Base-by-base conservation (phyloP, 495 filamentous ascomycete species). In the Tuber brumale region DNA sequence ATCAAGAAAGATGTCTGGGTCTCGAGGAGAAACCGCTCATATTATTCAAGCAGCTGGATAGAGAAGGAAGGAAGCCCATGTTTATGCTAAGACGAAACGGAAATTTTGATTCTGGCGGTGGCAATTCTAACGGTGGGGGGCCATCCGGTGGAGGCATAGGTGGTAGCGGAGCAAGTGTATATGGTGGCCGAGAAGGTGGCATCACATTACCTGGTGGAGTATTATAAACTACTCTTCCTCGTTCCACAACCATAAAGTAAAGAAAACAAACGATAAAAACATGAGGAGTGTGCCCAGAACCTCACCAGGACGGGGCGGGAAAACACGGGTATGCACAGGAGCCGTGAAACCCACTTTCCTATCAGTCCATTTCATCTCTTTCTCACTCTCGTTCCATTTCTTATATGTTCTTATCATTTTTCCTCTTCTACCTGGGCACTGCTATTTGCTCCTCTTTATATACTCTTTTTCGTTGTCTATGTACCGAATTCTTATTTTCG, bases 21-120 rank as follows among this genome's bases (percentile, higher is more conserved):
- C 85, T 97, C 75, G 91, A 97, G 48, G 95, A 99, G 85, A 93
- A 94, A 81, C 95, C 95, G 37, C 87, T 99, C 66, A 93, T 97
- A 75, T 86, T 99, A 75, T 99, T 99, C 86, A 99, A 99, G 86
- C 94, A 97, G 81, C 86, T 98, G 69, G 94, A 97, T 83, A 93
- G 92, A 81, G 95, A 99, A 85, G 96, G 96, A 19, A 91, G 93
- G 84, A 99, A 99, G 83, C 95, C 95, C 45, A 98, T 99, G 95
- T 99, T 98, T 83, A 99, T 99, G 95, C 85, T 99, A 61, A 86
- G 95, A 71, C 76, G 81, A 70, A 83, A 83, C 69, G 81, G 80
- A 12, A 80, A 80, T 41, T 80, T 72, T 72, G 79, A 80, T 37
- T 42, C 74, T 14, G 76, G 71, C n/a, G 77, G 73, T 2, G 76